Evolutionary conservation across 2,329 filamentous ascomycete genomes (phyloP), one percentile per base, ranked within the genome.

Genomic region (Pyricularia sp.): DNA sequence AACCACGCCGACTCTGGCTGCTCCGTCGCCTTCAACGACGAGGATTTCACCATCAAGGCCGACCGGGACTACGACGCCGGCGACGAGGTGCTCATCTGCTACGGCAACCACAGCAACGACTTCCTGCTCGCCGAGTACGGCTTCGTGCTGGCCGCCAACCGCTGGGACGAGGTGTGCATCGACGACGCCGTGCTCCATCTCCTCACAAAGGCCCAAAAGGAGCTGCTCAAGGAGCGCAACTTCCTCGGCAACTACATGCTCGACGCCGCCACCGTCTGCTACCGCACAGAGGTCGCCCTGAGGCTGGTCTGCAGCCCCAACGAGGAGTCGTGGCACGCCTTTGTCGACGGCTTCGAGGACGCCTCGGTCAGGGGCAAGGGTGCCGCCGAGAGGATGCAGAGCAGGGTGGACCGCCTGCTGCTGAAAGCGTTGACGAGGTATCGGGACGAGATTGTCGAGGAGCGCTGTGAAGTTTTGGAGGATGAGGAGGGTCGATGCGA

Each of bases 81-180:
- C n/a, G 83, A 87, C 33, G 88, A 92, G 75, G 76, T 92, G 2
- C 84, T 82, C 68, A 84, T 89, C 33, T 84, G 82, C 28, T 92
- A 92, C 69, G 89, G 89, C 6, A 74, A 81, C 0, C 88, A 91
- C 71, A 82, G 81, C 44, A 89, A 90, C 69, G 88, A 91, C 71
- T 88, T 88, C 68, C 76, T 91, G n/a, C 80, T 91, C 1, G 81
- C 84, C 1, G 88, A 91, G 74, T 92, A 83, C 68, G 81, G 81
- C 9, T 83, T 83, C 69, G 71, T 79, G 10, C 73, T 81, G 40
- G 68, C 68, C 6, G 70, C 73, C 22, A 83, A 83, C 70, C 71
- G 73, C 24, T 82, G 78, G 76, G 81, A 83, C 65, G 80, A 82
- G 70, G 73, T 77, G 2, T 71, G 70, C 22, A 73, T 83, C 1